Evolutionary conservation across 257 asterid species (phyloP), one percentile per base, ranked within the genome.

Genomic region (Striga asiatica): DNA sequence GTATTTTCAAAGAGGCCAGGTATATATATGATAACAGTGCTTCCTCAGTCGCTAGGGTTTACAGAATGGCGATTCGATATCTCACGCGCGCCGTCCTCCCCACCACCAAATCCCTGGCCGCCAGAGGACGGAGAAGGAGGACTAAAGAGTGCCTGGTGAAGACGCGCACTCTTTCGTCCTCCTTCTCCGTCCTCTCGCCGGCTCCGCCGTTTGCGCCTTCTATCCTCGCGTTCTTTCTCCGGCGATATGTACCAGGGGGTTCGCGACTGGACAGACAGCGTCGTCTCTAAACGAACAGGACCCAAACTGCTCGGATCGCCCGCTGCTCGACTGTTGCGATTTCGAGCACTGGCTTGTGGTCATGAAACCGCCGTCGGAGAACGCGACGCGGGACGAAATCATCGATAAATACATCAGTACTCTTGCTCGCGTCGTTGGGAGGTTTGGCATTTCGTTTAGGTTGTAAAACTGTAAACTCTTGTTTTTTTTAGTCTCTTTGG

Each of bases 271-370:
- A 0, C 80, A 60, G 46, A 82, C 89, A 3, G 41, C 83, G 11
- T 70, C 93, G 2, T 92, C 94, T 1, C 78, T 87, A 19, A 87
- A 60, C 24, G 94, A 91, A 52, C 94, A 89, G 28, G 84, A 84
- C 79, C 97, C 95, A 14, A 91, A 91, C 71, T 87, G 87, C 85
- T 74, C 95, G 17, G 84, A 84, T 32, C 88, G 97, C 0, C 98
- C 97, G 16, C 98, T 84, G 70, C 94, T 92, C 25, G 98, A 88
- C 41, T 97, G 97, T 0, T 88, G 98, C 54, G 98, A 92, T 74
- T 92, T 92, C 22, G 97, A 88, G 74, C 98, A 92, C 66, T 92
- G 95, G 97, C 95, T 88, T 11, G 86, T 92, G 49, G 98, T 92
- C 28, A 47, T 89, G 83, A 96, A 89, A 76, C 77, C 76, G 64